These are phyloP conservation scores for Fusarium nelsonii DNA, from an alignment of 2,329 filamentous ascomycete genomes.

Conservation along the genomic window DNA sequence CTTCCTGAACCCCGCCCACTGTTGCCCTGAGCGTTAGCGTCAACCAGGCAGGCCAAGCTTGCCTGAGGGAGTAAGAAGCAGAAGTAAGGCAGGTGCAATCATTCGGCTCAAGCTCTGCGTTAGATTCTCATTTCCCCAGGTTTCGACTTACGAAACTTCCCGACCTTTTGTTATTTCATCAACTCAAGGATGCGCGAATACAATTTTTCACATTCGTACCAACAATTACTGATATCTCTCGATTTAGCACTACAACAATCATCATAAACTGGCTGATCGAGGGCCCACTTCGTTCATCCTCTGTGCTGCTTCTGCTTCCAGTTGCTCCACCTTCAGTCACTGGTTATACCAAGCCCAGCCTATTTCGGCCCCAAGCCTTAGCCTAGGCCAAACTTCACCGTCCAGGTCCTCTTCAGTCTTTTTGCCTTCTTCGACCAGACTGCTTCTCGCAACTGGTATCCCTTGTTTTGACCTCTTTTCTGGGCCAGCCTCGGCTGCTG, in stretches of 20 bases:
- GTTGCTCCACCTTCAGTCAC: slow-evolving; percentile 27
- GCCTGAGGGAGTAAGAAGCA: not conserved
- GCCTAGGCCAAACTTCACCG: slow-evolving; percentile 48
- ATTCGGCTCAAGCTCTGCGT: slow-evolving; percentile 1
- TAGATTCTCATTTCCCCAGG: slow-evolving; percentile 10
- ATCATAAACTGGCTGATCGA: slow-evolving; percentile 35
- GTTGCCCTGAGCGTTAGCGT: slow-evolving; percentile 25
- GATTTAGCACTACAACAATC: not conserved
- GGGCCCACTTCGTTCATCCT: slow-evolving; percentile 32
- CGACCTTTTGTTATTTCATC: not conserved
- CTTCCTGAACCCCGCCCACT: slow-evolving; percentile 37
- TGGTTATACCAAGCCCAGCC: slow-evolving; percentile 37
- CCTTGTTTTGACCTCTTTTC: slow-evolving; percentile 24
- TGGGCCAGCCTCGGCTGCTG: slow-evolving; percentile 33
- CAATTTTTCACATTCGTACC: not conserved
- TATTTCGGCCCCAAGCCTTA: slow-evolving; percentile 43
- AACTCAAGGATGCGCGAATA: not conserved
- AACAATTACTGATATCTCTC: not conserved
- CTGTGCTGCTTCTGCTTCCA: slow-evolving; percentile 19
- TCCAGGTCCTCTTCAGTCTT: slow-evolving; percentile 42
- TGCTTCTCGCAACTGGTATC: slow-evolving; percentile 29
- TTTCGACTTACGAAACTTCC: not conserved
- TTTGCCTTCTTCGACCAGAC: slow-evolving; percentile 35
- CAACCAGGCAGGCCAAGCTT: slow-evolving; percentile 7
- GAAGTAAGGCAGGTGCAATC: slow-evolving; percentile 1